Evolutionary conservation across 192 early-diverging fungal species (phyloP), one percentile per base, ranked within the genome.

Genomic region (Podochytrium sp.): DNA sequence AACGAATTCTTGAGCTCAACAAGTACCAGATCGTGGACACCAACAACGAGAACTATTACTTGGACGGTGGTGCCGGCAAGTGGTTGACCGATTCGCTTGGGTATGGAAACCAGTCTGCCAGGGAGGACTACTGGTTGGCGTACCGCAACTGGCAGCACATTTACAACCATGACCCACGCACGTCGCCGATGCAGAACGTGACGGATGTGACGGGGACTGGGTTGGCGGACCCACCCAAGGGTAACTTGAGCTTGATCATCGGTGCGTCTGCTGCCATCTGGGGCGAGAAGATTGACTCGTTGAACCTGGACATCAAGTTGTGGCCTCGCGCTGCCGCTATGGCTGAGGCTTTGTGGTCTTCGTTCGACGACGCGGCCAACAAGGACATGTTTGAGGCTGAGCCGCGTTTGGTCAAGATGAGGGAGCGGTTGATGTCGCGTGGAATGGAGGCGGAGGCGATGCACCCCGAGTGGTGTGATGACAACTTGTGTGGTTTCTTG

Each of bases 311-410:
- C 56, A 40, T 40, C 7, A 72, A 72, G 57, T 6, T 72, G 12
- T 72, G 70, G 70, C 70, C 70, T 3, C 53, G 70, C 20, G 70
- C 70, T 5, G 70, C 70, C 4, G 70, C 70, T 10, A 38, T 56
- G 29, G 70, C 56, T 25, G 70, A 72, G 41, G 53, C 70, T 2
- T 25, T 47, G 5, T 72, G 70, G 70, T 72, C 70, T 4, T 10
- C 58, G 23, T 72, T 72, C 57, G 20, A 3, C 3, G 41, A 72
- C 40, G 27, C 70, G 20, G 29, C 70, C 4, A 23, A 60, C 37
- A 72, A 72, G 70, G 56, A 60, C 40, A 27, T 57, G 18, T 32
- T 41, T 32, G 70, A 72, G 5, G 70, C 70, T 20, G 7, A 27
- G 20, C 47, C 70, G 4, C 18, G 70, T 29, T 40, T 72, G 2